Evolutionary conservation across 441 rosid genomes (phyloP).

Genomic region (Pelargonium cotyledonis): DNA sequence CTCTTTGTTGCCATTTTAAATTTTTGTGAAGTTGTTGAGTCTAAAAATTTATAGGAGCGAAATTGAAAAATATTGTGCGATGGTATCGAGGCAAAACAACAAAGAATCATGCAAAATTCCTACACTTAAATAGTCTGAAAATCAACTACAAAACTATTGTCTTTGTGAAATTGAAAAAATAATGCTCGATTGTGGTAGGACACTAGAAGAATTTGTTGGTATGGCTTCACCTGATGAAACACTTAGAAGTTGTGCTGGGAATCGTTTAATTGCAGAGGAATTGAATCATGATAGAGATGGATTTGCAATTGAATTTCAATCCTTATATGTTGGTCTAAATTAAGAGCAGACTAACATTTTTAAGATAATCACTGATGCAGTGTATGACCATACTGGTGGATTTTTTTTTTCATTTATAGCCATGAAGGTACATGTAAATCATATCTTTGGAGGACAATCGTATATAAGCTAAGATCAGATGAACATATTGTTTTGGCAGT

Average conservation of each 20-base stretch:
- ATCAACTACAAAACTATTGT: background rate
- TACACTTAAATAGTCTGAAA: background rate
- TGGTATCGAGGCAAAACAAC: background rate
- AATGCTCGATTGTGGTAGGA: background rate
- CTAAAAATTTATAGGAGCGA: background rate
- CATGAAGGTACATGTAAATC: slow-evolving; percentile 8
- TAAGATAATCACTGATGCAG: background rate
- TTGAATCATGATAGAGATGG: background rate
- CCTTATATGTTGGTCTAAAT: background rate
- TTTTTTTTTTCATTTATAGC: background rate
- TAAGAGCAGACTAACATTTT: background rate
- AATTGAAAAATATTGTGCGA: background rate
- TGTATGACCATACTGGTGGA: background rate
- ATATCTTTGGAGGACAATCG: background rate
- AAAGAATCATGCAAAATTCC: background rate
- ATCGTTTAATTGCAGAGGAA: background rate
- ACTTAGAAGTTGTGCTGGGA: background rate
- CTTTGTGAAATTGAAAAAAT: background rate
- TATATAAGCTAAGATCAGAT: background rate
- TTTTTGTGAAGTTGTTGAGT: slow-evolving; percentile 1
- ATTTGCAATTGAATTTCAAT: too few relatives aligned
- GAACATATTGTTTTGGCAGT: background rate
- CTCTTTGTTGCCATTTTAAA: background rate
- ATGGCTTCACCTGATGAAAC: background rate
- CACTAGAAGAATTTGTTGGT: background rate